Evolutionary conservation across 2,329 filamentous ascomycete genomes (phyloP), one percentile per base, ranked within the genome.

Genomic region (Arthrinium puccinioides): DNA sequence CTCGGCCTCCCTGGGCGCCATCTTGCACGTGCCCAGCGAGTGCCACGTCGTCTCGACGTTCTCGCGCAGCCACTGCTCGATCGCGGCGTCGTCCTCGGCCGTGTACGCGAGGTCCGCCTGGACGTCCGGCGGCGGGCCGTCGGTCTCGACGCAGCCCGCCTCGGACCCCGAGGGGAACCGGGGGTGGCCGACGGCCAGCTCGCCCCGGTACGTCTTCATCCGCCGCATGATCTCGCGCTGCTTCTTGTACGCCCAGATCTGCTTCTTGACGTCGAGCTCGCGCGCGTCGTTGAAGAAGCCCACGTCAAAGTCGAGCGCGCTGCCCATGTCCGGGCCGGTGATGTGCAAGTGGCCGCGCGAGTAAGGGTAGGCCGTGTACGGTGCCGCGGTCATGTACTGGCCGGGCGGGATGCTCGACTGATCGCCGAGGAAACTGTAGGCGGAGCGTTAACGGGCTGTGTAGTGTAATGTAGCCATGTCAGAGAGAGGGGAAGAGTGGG

Each of bases 191-290:
- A 52, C 43, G 4, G 59, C 52, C 3, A 67, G 25, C 47, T 73
- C 64, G 49, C 74, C 63, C 39, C 63, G 47, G 55, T 70, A 79
- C 40, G 66, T 61, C 3, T 64, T 55, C 49, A 74, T 71, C 11
- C 76, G 70, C 3, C 78, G 70, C 16, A 67, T 60, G 37, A 82
- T 69, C 53, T 81, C 77, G 3, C 80, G 74, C n/a, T 67, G 64
- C 47, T 71, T 73, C 56, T 84, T 84, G 61, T 84, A 84, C 1
- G 62, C 68, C 76, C 77, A 82, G 9, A 78, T 46, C 10, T 74
- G 69, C 47, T 69, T 74, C 51, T 72, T 72, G 20, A 80, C 21
- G 47, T 83, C 78, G n/a, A 76, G 32, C 35, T 48, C 26, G 53
- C 44, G 46, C 9, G 57, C 48, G 37, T 81, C 71, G 9, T 55